A percentile compares a stretch with the other conserved stretches of the same genome.
Conservation (phyloP, 768 basidiomycete genomes). For the Termitomyces sp. region DNA sequence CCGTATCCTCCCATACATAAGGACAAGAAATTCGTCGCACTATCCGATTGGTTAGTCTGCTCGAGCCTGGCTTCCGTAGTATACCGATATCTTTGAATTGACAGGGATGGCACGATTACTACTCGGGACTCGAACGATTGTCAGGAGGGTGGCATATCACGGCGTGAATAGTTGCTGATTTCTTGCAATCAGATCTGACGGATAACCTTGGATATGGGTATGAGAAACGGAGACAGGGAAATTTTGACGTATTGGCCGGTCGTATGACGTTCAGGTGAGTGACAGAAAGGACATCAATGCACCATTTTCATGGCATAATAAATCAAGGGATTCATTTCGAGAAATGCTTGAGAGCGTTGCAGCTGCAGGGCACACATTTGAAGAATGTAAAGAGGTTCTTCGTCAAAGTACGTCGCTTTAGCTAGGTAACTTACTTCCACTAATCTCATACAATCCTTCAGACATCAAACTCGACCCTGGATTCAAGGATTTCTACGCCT, state of each 20-base stretch:
- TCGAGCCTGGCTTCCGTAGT: not conserved
- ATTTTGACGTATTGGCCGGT: constrained; percentile 68
- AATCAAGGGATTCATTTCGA: constrained; percentile 80
- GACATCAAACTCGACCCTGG: constrained; percentile 86
- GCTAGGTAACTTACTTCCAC: constrained; percentile 3
- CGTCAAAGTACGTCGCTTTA: constrained; percentile 49
- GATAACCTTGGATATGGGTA: constrained; percentile 88
- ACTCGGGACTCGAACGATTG: constrained; percentile 92
- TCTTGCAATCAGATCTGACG: constrained; percentile 63
- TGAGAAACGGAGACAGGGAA: constrained; percentile 68
- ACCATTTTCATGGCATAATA: not conserved
- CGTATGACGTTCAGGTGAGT: constrained; percentile 64
- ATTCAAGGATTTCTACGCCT: constrained; percentile 84
- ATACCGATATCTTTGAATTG: constrained; percentile 1
- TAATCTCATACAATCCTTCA: constrained; percentile 22
- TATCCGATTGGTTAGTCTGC: constrained; percentile 82
- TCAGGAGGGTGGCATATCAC: constrained; percentile 29
- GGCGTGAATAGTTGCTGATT: not conserved
- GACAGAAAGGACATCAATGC: not conserved
- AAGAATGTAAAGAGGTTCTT: constrained; percentile 79
- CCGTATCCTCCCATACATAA: constrained; percentile 79
- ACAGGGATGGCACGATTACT: constrained; percentile 92
- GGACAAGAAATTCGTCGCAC: constrained; percentile 80
- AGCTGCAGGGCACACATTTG: constrained; percentile 72
- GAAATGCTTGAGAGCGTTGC: constrained; percentile 82